A percentile compares a stretch with the other conserved stretches of the same genome.
Evolutionary conservation across 2,329 filamentous ascomycete species (phyloP).

Genomic region (Lecanicillium sp.): DNA sequence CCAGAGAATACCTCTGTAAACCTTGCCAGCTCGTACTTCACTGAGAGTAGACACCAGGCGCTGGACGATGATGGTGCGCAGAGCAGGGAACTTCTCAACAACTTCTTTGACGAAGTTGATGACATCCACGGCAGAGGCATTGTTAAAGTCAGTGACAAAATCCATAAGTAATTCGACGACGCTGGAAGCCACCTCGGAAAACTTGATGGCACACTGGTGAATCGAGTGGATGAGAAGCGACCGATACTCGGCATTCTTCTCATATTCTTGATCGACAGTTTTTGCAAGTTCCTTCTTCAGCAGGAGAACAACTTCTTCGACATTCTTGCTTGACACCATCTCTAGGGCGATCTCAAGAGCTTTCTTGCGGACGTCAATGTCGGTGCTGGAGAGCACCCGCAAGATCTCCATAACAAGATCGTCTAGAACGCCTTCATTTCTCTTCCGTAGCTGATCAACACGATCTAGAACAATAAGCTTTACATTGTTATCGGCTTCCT

Average conservation of each 20-base stretch:
- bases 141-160: conserved; percentile 97
- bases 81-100: conserved; percentile 90
- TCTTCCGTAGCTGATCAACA: conserved; percentile 77
- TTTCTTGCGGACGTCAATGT: conserved; percentile 92
- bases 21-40: conserved; percentile 93
- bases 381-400: conserved; percentile 86
- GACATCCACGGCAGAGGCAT: conserved; percentile 90
- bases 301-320: conserved; percentile 91
- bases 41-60: conserved; percentile 82
- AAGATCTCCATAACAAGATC: conserved; percentile 96
- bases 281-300: conserved; percentile 97
- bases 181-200: conserved; percentile 94
- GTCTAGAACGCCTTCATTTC: conserved; percentile 85
- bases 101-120: conserved; percentile 99
- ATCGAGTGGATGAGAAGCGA: conserved; percentile 94
- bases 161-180: conserved; percentile 98
- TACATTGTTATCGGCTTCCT: conserved; percentile 97
- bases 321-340: conserved; percentile 98
- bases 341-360: conserved; percentile 84
- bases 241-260: conserved; percentile 94
- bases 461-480: conserved; percentile 96
- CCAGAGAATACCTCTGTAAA: conserved; percentile 94
- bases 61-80: conserved; percentile 79
- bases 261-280: conserved; percentile 96
- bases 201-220: conserved; percentile 97